Percentiles rank a stretch among this genome's conserved stretches.
phyloP scores from a whole-genome alignment of 2,329 filamentous ascomycete species.

The Conoideocrella luteorostrata region DNA sequence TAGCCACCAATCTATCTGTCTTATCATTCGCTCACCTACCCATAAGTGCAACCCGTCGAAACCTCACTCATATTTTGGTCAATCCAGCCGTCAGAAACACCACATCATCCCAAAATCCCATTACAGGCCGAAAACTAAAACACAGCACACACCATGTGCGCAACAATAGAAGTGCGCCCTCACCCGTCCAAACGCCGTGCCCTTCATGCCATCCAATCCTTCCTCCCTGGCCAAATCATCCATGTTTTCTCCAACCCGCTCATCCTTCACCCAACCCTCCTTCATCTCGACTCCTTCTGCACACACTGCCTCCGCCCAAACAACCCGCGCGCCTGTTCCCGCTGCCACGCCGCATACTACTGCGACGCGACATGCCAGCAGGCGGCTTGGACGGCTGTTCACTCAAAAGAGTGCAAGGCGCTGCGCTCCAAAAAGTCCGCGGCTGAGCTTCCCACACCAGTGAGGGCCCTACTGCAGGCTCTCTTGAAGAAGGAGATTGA shows the following conservation, averaged over 20 bases:
- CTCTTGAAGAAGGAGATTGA: constrained; percentile 33
- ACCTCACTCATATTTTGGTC: too few species aligned
- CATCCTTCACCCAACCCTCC: constrained; percentile 41
- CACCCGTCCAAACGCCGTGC: constrained; percentile 36
- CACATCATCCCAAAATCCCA: too few species aligned
- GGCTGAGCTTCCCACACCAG: constrained; percentile 43
- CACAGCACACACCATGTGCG: too few species aligned
- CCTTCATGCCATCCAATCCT: constrained; percentile 35
- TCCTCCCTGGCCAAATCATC: constrained; percentile 40
- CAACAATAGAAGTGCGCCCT: constrained; percentile 21
- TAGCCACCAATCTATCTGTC: too few species aligned
- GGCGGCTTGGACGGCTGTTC: constrained; percentile 44
- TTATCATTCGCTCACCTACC: too few species aligned
- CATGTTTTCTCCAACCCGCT: constrained; percentile 33
- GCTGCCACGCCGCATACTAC: constrained; percentile 48
- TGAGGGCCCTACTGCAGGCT: constrained; percentile 47
- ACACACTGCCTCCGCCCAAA: constrained; percentile 38
- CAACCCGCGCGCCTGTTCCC: constrained; percentile 38
- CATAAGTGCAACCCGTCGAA: too few species aligned
- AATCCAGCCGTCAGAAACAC: too few species aligned
- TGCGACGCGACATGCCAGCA: constrained; percentile 49
- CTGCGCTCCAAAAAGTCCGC: constrained; percentile 23
- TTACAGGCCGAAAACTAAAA: too few species aligned
- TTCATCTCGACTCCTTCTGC: constrained; percentile 37
- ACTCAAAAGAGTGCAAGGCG: constrained; percentile 50